Evolutionary conservation across 345 rosid species (phyloP).

Genomic region (Melastoma malabathricum): DNA sequence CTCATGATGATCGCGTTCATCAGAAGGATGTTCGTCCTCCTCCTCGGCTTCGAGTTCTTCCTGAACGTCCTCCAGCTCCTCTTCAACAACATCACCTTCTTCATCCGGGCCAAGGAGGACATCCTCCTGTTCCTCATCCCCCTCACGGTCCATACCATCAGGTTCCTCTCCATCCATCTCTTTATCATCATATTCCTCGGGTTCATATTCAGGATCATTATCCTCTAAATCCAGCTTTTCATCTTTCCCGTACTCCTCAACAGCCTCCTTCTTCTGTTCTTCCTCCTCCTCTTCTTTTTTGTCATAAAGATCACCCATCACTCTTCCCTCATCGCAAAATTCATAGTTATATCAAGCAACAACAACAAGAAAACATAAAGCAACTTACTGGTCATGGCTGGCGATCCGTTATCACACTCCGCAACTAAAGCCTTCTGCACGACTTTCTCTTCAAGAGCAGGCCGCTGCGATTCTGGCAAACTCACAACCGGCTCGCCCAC

Average conservation of each 20-base stretch:
- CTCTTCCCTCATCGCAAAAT: neutral
- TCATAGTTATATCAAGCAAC: neutral
- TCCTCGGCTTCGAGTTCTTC: slow-evolving; percentile 52
- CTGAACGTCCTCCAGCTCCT: slow-evolving; percentile 43
- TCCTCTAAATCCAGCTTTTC: slow-evolving; percentile 25
- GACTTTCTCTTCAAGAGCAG: slow-evolving; percentile 23
- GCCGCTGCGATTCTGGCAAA: slow-evolving; percentile 12
- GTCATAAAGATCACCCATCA: slow-evolving; percentile 1
- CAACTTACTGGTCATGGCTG: slow-evolving; percentile 2
- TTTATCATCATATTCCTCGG: slow-evolving; percentile 85
- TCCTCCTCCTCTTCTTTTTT: slow-evolving; percentile 13
- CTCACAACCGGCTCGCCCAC: slow-evolving; percentile 8
- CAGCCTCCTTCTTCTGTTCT: slow-evolving; percentile 6
- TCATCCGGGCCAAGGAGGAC: slow-evolving; percentile 52
- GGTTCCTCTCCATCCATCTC: slow-evolving; percentile 30
- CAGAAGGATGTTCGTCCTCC: slow-evolving; percentile 38
- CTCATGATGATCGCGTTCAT: slow-evolving; percentile 35
- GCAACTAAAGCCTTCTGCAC: neutral
- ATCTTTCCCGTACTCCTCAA: slow-evolving; percentile 15
- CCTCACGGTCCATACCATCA: slow-evolving; percentile 42
- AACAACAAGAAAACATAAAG: neutral
- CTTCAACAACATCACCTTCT: slow-evolving; percentile 39
- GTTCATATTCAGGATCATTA: slow-evolving; percentile 32
- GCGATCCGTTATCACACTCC: slow-evolving; percentile 2
- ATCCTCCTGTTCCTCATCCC: slow-evolving; percentile 48